These are phyloP conservation scores for Penicillium palitans DNA, from an alignment of 2,329 filamentous ascomycete species.

Conservation along the genomic window DNA sequence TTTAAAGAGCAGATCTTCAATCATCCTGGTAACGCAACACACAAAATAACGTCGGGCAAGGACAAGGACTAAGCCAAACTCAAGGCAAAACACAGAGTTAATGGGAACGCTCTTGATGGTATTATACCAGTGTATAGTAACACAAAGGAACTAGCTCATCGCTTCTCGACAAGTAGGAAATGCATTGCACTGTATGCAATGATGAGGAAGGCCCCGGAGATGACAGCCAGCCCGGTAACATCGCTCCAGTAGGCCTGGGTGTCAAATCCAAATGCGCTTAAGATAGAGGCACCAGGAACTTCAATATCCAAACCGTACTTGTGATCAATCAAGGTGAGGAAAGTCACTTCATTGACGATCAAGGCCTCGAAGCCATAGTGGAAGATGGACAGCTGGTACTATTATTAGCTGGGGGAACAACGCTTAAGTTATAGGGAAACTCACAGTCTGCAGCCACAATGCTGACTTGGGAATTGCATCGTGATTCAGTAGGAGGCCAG, in stretches of 20 bases:
- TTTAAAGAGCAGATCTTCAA: neutral
- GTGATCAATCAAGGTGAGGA: constrained; percentile 84
- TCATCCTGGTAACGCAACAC: neutral
- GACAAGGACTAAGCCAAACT: neutral
- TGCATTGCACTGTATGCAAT: constrained; percentile 93
- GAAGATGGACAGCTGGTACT: constrained; percentile 78
- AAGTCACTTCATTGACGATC: constrained; percentile 94
- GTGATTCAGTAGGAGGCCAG: constrained; percentile 90
- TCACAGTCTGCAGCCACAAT: constrained; percentile 81
- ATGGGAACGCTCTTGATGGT: neutral
- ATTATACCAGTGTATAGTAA: neutral
- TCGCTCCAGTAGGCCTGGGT: constrained; percentile 84
- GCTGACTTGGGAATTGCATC: constrained; percentile 84
- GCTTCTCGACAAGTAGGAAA: constrained; percentile 84
- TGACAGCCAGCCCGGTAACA: constrained; percentile 75
- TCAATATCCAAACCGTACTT: constrained; percentile 97
- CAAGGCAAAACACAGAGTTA: neutral
- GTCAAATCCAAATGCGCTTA: constrained; percentile 93
- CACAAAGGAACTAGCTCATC: constrained; percentile 49
- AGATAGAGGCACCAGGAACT: constrained; percentile 87
- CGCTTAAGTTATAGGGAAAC: constrained; percentile 29
- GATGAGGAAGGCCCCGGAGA: constrained; percentile 79
- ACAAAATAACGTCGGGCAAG: constrained; percentile 1
- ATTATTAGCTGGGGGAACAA: constrained; percentile 28
- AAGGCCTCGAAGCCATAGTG: constrained; percentile 96